Base-by-base conservation (phyloP, 1,284 basidiomycete species). In the Microbotryum saponariae region DNA sequence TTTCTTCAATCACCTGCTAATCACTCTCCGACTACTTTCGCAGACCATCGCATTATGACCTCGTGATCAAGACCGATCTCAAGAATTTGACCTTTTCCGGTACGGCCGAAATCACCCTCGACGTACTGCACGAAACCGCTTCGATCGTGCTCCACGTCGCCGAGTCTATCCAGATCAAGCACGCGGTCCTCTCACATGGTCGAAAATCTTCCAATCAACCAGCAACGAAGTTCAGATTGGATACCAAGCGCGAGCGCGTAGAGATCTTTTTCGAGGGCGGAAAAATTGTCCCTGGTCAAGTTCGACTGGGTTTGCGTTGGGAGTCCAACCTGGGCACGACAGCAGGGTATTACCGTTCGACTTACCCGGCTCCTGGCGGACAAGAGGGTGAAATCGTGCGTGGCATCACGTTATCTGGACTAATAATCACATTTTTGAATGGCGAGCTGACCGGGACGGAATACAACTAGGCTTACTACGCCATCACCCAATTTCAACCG, bases 31-130 rank as follows among this genome's bases (percentile, higher is more conserved):
- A 25, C 6, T 16, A 1, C 12, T 6, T 42, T 2, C 14, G 18
- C 37, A 42, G 37, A 10, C 37, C 37, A 18, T 42, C 37, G 12
- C 37, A 42, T 16, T 97, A 96, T 77, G 88, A 80, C 71, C 76
- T 96, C 56, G 86, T 84, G 53, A 79, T 94, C 76, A 86, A 82
- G 74, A 93, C 92, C 4, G 88, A 94, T 76, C 82, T 97, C 57
- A 81, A 42, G 12, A 42, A 87, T 63, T 81, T 83, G 58, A 81
- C 77, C 23, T 97, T 92, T 74, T 80, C 84, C 46, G 93, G 93
- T 49, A 81, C 87, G 61, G 88, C 86, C 37, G 83, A 85, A 70
- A 83, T 91, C 71, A 78, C 81, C 87, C 84, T 42, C 52, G 74
- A 62, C 37, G 37, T 42, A 42, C 37, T 12, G 37, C 37, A 42